Percentiles rank a stretch among this genome's conserved stretches.
These are phyloP conservation scores for Leccinum griseonigrum DNA, from an alignment of 1,284 basidiomycete species.

Conservation along the genomic window DNA sequence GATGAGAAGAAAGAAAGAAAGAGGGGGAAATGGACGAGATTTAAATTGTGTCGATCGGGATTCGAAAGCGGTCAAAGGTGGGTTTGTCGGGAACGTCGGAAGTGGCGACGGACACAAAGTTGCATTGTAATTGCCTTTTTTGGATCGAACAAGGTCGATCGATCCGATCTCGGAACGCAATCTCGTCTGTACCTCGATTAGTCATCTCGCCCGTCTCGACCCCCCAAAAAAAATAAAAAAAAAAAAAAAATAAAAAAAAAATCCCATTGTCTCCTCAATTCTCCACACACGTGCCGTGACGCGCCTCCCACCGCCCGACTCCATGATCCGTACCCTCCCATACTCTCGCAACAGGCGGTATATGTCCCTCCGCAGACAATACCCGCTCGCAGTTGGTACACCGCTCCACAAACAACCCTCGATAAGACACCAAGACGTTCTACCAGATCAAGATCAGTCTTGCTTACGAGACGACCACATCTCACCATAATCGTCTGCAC, in stretches of 20 bases:
- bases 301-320: constrained; percentile 46
- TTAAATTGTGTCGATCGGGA: constrained; percentile 28
- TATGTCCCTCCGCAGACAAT: constrained; percentile 62
- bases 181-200: constrained; percentile 5
- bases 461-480: constrained; percentile 6
- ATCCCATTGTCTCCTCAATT: constrained; percentile 14
- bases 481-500: constrained; percentile 48
- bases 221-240: background rate
- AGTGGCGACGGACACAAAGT: constrained; percentile 6
- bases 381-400: constrained; percentile 61
- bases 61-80: constrained; percentile 13
- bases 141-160: constrained; percentile 27
- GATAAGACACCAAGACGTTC: constrained; percentile 53
- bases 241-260: background rate
- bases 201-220: background rate
- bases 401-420: constrained; percentile 54
- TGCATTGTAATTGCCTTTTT: constrained; percentile 25
- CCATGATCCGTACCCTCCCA: constrained; percentile 38
- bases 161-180: constrained; percentile 20
- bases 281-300: constrained; percentile 52
- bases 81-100: background rate
- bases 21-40: constrained; percentile 7
- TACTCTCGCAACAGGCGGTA: constrained; percentile 64
- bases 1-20: background rate
- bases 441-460: constrained; percentile 20